A percentile compares a stretch with the other conserved stretches of the same genome.
phyloP scores from a whole-genome alignment of 169 alveolate species.

The Plasmodium chabaudi region DNA sequence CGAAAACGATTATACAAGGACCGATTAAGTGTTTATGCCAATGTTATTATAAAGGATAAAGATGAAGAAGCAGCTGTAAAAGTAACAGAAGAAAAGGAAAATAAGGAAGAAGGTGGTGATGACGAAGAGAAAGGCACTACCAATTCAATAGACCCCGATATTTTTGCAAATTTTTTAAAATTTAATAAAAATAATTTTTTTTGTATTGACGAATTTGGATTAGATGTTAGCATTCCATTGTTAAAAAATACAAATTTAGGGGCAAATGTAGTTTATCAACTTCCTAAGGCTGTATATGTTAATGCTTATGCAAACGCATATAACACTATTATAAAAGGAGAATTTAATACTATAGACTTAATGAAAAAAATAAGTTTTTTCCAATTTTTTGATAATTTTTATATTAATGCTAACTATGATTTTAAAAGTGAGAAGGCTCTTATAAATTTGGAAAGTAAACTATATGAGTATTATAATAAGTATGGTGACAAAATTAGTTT shows the following conservation, averaged over 20 bases:
- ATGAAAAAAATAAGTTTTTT: constrained; percentile 66
- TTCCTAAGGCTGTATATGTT: constrained; percentile 48
- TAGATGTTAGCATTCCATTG: constrained; percentile 56
- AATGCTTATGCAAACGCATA: constrained; percentile 74
- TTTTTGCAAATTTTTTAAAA: constrained; percentile 46
- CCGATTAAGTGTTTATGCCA: constrained; percentile 69
- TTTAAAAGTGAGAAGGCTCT: constrained; percentile 67
- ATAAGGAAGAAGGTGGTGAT: constrained; percentile 34
- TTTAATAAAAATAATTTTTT: constrained; percentile 72
- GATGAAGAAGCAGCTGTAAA: constrained; percentile 69
- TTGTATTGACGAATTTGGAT: constrained; percentile 74
- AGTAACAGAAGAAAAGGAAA: constrained; percentile 35
- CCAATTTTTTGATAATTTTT: constrained; percentile 72
- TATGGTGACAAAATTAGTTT: constrained; percentile 59
- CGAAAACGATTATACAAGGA: constrained; percentile 67
- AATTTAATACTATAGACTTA: constrained; percentile 57
- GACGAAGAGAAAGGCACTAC: constrained; percentile 21
- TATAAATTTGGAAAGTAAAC: constrained; percentile 65
- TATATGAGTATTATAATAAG: constrained; percentile 68
- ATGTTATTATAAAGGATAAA: constrained; percentile 64
- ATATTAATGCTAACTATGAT: constrained; percentile 68
- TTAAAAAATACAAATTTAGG: constrained; percentile 69
- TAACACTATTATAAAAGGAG: constrained; percentile 69
- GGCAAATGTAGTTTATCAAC: constrained; percentile 61
- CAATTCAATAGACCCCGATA: constrained; percentile 17